Base-by-base conservation (phyloP, 192 early-diverging fungal species). In the Gryganskiella cystojenkinii region DNA sequence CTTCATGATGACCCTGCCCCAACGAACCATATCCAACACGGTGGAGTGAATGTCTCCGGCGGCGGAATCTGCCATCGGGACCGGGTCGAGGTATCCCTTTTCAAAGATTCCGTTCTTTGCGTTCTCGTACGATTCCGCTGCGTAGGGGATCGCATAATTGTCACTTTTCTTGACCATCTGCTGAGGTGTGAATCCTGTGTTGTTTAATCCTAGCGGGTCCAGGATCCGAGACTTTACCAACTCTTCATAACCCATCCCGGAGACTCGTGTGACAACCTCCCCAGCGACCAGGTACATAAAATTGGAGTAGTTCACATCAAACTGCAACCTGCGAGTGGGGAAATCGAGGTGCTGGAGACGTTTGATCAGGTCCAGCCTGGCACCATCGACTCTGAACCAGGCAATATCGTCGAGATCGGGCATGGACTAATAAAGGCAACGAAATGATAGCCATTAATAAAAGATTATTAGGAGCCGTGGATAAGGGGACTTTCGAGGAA, bases 71-170 rank as follows among this genome's bases (percentile, higher is more conserved):
- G 61, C 24, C 47, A 52, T 64, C 0, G 13, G 35, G 5, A 52
- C n/a, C 0, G 0, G 1, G 19, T 64, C 61, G 10, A 64, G 15
- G 10, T 53, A 40, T 0, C 61, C 61, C 2, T 40, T 14, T 24
- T 53, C 61, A 53, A 25, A 64, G 11, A 40, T 25, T 1, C 61
- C 61, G 4, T 53, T 64, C 35, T 27, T 30, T 15, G 61, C 61
- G 4, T 64, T 34, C 22, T 52, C 46, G 22, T 34, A 64, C 13
- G 50, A 52, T 5, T 5, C 20, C 17, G 61, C 61, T 2, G 27
- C 35, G 25, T 53, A 64, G 9, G 61, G 61, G 46, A 64, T 64
- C 0, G 61, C 61, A 17, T 40, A 42, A 27, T 64, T 64, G 33
- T n/a, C 10, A 40, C n/a, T n/a, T 4, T 24, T 35, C 25, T 45